Evolutionary conservation across 495 filamentous ascomycete genomes (phyloP).

Genomic region (Neurospora sp.): DNA sequence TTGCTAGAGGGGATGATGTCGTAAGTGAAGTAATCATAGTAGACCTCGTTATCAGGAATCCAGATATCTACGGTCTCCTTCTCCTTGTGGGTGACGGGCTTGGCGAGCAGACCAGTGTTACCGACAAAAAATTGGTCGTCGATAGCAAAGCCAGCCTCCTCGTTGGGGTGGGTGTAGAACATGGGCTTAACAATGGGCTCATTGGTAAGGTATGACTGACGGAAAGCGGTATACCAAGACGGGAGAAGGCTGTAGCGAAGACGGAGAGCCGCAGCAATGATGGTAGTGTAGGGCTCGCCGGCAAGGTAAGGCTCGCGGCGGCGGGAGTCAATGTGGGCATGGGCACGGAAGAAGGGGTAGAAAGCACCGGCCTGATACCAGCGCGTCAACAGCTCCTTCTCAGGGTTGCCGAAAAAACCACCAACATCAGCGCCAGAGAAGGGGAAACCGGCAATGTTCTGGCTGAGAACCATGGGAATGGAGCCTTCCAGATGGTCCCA

Average conservation of each 20-base stretch:
- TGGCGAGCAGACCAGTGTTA: conserved; percentile 72
- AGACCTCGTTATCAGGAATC: conserved; percentile 73
- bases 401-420: conserved; percentile 95
- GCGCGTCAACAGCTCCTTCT: conserved; percentile 76
- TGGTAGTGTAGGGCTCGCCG: conserved; percentile 72
- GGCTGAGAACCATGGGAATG: conserved; percentile 85
- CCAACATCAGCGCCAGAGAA: conserved; percentile 95
- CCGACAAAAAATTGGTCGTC: conserved; percentile 94
- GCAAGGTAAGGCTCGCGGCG: conserved; percentile 87
- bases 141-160: conserved; percentile 74
- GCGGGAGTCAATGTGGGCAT: conserved; percentile 92
- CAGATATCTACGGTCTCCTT: conserved; percentile 69
- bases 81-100: conserved; percentile 73
- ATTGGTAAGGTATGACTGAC: conserved; percentile 71
- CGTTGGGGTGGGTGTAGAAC: conserved; percentile 82
- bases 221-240: conserved; percentile 95
- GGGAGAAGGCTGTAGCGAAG: conserved; percentile 85
- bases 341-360: conserved; percentile 98
- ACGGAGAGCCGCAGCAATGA: conserved; percentile 79
- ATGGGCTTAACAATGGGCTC: conserved; percentile 83
- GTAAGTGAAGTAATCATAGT: conserved; percentile 92
- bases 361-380: conserved; percentile 98
- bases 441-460: conserved; percentile 86
- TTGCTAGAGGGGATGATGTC: conserved; percentile 54
- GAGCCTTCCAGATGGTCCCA: conserved; percentile 84